A percentile compares a stretch with the other conserved stretches of the same genome.
Conservation (phyloP, 495 filamentous ascomycete species). For the Coniosporium apollinis region DNA sequence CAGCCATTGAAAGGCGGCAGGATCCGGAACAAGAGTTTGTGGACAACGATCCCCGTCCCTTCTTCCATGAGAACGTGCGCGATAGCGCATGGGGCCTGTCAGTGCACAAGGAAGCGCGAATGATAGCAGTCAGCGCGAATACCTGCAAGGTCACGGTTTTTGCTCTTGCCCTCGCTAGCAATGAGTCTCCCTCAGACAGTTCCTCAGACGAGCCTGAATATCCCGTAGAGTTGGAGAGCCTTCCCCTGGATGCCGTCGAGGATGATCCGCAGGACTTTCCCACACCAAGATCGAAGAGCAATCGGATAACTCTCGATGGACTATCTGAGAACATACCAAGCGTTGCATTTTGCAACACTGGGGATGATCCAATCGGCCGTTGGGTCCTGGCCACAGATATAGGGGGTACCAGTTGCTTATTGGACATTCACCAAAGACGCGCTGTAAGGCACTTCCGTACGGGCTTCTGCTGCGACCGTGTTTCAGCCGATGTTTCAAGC, state of each 20-base stretch:
- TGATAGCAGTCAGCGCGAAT: constrained; percentile 75
- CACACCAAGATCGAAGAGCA: constrained; percentile 2
- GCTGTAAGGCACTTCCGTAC: no score
- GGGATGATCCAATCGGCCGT: constrained; percentile 41
- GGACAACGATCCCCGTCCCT: constrained; percentile 26
- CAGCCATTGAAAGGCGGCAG: constrained; percentile 24
- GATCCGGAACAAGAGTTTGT: constrained; percentile 2
- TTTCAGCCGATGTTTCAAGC: no score
- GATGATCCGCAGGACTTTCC: constrained; percentile 3
- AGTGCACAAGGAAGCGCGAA: constrained; percentile 56
- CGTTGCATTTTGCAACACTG: constrained; percentile 53
- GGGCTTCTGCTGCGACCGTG: no score
- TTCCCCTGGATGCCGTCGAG: not conserved
- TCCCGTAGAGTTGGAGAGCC: not conserved
- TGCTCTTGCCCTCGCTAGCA: constrained; percentile 46
- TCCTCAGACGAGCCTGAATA: no score
- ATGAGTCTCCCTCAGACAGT: constrained; percentile 1
- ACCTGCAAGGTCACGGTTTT: constrained; percentile 47
- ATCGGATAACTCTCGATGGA: constrained; percentile 1
- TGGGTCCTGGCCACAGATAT: constrained; percentile 68
- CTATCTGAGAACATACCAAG: constrained; percentile 51
- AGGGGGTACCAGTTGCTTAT: constrained; percentile 41
- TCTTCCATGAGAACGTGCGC: constrained; percentile 61
- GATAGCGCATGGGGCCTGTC: constrained; percentile 81
- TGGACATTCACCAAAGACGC: constrained; percentile 46